Evolutionary conservation across 805 yeast species (phyloP).

Genomic region (Candida parachauliodes): DNA sequence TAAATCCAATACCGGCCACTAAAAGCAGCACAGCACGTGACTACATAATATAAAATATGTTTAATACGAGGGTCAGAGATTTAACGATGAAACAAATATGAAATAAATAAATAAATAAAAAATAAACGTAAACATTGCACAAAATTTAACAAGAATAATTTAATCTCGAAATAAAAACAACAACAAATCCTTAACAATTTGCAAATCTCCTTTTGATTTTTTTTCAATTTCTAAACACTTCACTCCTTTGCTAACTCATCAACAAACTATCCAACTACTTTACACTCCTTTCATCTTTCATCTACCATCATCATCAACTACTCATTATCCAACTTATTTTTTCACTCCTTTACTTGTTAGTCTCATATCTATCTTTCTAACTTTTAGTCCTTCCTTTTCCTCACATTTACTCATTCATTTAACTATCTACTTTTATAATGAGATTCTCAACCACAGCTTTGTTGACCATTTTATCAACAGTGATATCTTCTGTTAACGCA

Average conservation of each 20-base stretch:
- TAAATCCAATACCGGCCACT: too few species aligned
- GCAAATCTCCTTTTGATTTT: not conserved
- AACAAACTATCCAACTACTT: not conserved
- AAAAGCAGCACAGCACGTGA: too few species aligned
- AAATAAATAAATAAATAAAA: too few species aligned
- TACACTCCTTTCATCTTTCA: constrained; percentile 4
- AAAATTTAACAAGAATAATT: too few species aligned
- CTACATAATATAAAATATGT: too few species aligned
- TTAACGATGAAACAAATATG: too few species aligned
- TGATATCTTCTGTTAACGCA: constrained; percentile 21
- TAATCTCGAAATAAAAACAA: not conserved
- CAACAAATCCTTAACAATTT: not conserved
- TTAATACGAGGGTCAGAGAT: too few species aligned
- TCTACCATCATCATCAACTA: not conserved
- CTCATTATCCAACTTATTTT: not conserved
- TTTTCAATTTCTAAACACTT: not conserved
- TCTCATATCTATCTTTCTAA: not conserved
- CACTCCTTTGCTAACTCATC: too few species aligned
- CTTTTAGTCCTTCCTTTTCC: constrained; percentile 6
- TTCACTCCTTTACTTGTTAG: not conserved
- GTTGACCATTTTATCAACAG: constrained; percentile 19
- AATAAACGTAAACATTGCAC: too few species aligned
- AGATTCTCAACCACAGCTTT: constrained; percentile 21
- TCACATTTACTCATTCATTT: not conserved
- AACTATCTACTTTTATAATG: constrained; percentile 13